These are phyloP conservation scores for Sarcodon aspratus DNA, from an alignment of 768 basidiomycete species.

Conservation along the genomic window DNA sequence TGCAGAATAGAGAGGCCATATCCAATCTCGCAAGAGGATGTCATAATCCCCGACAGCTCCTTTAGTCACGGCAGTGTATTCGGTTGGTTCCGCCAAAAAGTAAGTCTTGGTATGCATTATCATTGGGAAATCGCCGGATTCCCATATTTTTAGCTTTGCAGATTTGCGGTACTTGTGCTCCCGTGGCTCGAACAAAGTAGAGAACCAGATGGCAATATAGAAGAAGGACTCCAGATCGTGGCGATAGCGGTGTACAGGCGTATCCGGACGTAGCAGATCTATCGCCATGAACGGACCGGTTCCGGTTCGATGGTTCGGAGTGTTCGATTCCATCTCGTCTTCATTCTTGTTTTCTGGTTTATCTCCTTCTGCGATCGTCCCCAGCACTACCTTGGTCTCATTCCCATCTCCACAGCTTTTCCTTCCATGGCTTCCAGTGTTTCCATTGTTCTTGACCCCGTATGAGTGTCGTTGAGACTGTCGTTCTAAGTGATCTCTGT, in stretches of 20 bases:
- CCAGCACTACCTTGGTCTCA: background rate
- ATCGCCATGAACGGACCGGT: background rate
- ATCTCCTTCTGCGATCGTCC: background rate
- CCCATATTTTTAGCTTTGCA: no score
- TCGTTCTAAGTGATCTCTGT: background rate
- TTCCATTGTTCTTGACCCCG: background rate
- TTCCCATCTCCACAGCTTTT: no score
- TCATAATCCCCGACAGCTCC: no score
- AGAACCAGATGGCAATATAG: slow-evolving; percentile 3
- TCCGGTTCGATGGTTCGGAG: background rate
- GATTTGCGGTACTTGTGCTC: no score
- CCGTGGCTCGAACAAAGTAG: no score
- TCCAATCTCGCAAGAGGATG: no score
- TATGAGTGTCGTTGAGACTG: no score
- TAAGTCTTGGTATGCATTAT: no score
- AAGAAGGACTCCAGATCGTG: background rate
- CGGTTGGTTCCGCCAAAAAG: no score
- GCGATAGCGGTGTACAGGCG: background rate
- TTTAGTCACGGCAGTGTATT: no score
- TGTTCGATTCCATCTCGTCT: background rate
- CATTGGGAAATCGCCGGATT: no score
- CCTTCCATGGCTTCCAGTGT: background rate
- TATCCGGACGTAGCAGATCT: background rate
- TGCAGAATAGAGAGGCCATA: no score
- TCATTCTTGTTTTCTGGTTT: background rate